phyloP scores from a whole-genome alignment of 1,284 basidiomycete genomes.

The Takashimella koratensis region DNA sequence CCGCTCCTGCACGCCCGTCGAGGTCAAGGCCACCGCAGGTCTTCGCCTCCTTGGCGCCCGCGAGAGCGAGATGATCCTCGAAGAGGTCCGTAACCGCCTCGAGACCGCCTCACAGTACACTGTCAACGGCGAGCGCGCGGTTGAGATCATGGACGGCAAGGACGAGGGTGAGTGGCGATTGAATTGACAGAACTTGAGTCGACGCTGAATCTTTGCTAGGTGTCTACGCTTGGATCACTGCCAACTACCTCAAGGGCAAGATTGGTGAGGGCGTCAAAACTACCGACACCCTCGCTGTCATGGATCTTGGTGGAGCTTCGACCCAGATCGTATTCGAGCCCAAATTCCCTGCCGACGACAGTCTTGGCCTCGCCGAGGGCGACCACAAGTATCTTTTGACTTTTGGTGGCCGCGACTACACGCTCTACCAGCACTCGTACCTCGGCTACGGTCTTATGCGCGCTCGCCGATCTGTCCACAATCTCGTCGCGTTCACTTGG shows the following conservation, averaged over 20 bases:
- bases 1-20: conserved; percentile 75
- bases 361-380: conserved; percentile 62
- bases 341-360: conserved; percentile 53
- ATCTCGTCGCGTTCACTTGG: conserved; percentile 82
- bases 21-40: conserved; percentile 94
- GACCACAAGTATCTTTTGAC: conserved; percentile 89
- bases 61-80: conserved; percentile 71
- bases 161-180: conserved; percentile 65
- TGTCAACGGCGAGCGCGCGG: conserved; percentile 58
- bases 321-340: conserved; percentile 99
- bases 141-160: conserved; percentile 91
- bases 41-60: conserved; percentile 68
- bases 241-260: conserved; percentile 82
- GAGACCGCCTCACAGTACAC: conserved; percentile 69
- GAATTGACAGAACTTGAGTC: neutral
- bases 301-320: conserved; percentile 93
- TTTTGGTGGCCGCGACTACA: conserved; percentile 67
- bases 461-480: conserved; percentile 79
- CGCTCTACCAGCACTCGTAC: conserved; percentile 91
- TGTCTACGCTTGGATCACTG: conserved; percentile 97
- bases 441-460: conserved; percentile 94
- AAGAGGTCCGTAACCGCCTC: conserved; percentile 67
- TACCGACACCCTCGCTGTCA: conserved; percentile 75
- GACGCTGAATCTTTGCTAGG: conserved; percentile 22
- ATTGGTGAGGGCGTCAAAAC: conserved; percentile 59